These are phyloP conservation scores for Aspergillus ellipticus DNA, from an alignment of 495 filamentous ascomycete species.

Conservation along the genomic window DNA sequence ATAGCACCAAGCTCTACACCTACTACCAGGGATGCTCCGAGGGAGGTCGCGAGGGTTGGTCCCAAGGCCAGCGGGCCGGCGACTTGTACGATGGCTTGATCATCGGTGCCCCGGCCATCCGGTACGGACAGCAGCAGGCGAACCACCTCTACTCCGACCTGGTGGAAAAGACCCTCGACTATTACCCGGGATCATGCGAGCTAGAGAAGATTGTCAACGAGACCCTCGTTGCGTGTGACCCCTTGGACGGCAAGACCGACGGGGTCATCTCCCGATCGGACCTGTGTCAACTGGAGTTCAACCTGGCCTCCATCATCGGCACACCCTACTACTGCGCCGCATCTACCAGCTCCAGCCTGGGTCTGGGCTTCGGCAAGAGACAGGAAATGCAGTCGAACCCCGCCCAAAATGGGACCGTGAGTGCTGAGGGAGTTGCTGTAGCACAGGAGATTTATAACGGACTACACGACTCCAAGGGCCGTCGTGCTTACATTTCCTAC, in stretches of 20 bases:
- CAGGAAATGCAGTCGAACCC: no score
- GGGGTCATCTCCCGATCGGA: constrained; percentile 51
- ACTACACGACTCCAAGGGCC: constrained; percentile 26
- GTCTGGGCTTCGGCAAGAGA: constrained; percentile 35
- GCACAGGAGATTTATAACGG: constrained; percentile 32
- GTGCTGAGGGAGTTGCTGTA: constrained; percentile 27
- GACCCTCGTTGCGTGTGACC: constrained; percentile 50
- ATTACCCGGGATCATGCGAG: constrained; percentile 52
- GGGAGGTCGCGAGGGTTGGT: constrained; percentile 38
- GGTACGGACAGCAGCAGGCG: constrained; percentile 47
- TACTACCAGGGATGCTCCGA: constrained; percentile 40
- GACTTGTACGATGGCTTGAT: constrained; percentile 48
- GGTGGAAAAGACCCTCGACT: constrained; percentile 44
- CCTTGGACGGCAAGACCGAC: constrained; percentile 48
- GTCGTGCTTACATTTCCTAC: constrained; percentile 33
- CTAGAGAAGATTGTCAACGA: constrained; percentile 47
- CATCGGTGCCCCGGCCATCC: constrained; percentile 51
- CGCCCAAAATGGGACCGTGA: constrained; percentile 28
- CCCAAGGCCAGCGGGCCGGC: constrained; percentile 51
- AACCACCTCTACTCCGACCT: constrained; percentile 43
- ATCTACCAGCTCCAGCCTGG: constrained; percentile 25
- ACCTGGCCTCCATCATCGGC: constrained; percentile 43
- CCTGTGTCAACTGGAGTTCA: constrained; percentile 46
- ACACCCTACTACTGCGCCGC: constrained; percentile 49
- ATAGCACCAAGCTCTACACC: constrained; percentile 29